phyloP scores from a whole-genome alignment of 768 basidiomycete species.

The Mycena floridula region DNA sequence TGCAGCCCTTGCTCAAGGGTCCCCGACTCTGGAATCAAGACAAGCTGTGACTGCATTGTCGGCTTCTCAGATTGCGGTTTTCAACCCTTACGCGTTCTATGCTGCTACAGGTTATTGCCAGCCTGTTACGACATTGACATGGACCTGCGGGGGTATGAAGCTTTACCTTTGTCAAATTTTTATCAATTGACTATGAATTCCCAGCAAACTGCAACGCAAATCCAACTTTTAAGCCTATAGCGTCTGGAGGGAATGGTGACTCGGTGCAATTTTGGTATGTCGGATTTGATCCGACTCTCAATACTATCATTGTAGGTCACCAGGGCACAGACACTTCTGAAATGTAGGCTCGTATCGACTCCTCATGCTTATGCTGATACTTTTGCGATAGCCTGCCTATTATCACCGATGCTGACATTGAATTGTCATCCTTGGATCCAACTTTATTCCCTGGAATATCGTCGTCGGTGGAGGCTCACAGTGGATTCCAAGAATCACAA shows the following conservation, averaged over 20 bases:
- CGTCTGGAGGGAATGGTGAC: slow-evolving; percentile 41
- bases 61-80: slow-evolving; percentile 24
- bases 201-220: slow-evolving; percentile 34
- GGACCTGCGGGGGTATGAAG: slow-evolving; percentile 35
- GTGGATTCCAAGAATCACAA: slow-evolving; percentile 41
- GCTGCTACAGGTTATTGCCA: slow-evolving; percentile 35
- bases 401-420: slow-evolving; percentile 36
- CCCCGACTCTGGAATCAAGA: neutral
- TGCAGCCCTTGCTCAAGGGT: no score
- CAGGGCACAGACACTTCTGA: slow-evolving; percentile 26
- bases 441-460: slow-evolving; percentile 45
- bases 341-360: slow-evolving; percentile 15
- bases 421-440: slow-evolving; percentile 25
- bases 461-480: slow-evolving; percentile 35
- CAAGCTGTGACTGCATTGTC: slow-evolving; percentile 15
- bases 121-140: slow-evolving; percentile 24
- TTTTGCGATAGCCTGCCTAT: slow-evolving; percentile 14
- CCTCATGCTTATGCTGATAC: neutral
- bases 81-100: slow-evolving; percentile 28
- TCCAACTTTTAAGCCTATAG: slow-evolving; percentile 34
- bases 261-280: slow-evolving; percentile 45
- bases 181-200: neutral
- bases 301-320: slow-evolving; percentile 30
- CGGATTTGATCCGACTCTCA: slow-evolving; percentile 37
- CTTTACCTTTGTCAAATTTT: neutral